phyloP scores from a whole-genome alignment of 202 grass and related monocot species.

The Miscanthus sacchariflorus region DNA sequence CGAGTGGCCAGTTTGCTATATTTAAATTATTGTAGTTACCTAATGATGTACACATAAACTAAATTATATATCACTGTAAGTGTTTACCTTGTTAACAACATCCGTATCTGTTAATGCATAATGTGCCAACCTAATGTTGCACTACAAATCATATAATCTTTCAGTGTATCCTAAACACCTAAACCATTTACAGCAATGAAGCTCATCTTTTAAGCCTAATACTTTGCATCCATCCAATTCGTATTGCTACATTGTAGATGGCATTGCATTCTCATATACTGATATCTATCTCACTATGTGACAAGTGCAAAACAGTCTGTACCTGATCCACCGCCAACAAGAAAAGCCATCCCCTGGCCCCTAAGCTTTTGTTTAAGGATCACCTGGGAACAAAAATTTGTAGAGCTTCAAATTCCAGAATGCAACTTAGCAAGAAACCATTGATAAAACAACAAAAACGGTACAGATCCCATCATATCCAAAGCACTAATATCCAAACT shows the following conservation, averaged over 20 bases:
- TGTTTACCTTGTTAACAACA: conserved; percentile 8
- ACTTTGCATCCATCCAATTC: neutral
- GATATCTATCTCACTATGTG: neutral
- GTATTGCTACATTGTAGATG: neutral
- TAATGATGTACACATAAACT: neutral
- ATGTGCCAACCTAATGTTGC: conserved; percentile 15
- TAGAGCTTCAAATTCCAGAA: conserved; percentile 40
- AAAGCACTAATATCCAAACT: conserved; percentile 6
- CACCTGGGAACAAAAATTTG: conserved; percentile 52
- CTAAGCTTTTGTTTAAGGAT: conserved; percentile 96
- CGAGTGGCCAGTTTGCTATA: neutral
- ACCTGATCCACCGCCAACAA: conserved; percentile 92
- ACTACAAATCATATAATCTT: no score
- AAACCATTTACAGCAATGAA: no score
- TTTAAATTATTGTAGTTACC: neutral
- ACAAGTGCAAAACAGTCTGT: conserved; percentile 31
- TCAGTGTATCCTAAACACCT: no score
- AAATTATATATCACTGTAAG: neutral
- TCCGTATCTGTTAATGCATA: neutral
- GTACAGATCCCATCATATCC: conserved; percentile 3
- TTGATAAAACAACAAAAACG: conserved; percentile 24
- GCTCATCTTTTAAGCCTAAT: conserved; percentile 5
- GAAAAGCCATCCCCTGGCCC: conserved; percentile 92
- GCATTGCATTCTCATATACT: conserved; percentile 6
- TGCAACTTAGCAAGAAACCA: conserved; percentile 24